phyloP scores from a whole-genome alignment of 192 early-diverging fungal species.

The Paraglomus brasilianum region DNA sequence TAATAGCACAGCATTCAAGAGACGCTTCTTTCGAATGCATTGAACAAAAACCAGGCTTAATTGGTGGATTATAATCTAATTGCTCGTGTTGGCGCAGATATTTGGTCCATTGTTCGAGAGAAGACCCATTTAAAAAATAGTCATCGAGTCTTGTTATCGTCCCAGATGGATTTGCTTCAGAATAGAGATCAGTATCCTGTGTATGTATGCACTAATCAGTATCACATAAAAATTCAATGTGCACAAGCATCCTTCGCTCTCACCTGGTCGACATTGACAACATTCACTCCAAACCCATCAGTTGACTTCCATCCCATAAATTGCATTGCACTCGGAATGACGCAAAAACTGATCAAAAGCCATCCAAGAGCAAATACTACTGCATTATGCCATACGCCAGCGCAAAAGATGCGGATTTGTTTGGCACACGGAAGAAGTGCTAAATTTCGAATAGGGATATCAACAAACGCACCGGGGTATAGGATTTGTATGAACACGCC shows the following conservation, averaged over 20 bases:
- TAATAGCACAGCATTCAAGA: constrained; percentile 59
- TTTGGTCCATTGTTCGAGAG: constrained; percentile 36
- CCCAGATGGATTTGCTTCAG: constrained; percentile 43
- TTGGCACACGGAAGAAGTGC: constrained; percentile 41
- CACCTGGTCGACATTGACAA: constrained; percentile 55
- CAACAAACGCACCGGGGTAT: constrained; percentile 80
- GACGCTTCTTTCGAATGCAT: constrained; percentile 30
- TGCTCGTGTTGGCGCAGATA: constrained; percentile 20
- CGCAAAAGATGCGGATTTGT: constrained; percentile 65
- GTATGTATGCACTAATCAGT: neutral
- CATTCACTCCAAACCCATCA: constrained; percentile 51
- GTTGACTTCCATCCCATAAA: constrained; percentile 53
- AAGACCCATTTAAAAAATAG: constrained; percentile 35
- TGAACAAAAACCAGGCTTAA: constrained; percentile 37
- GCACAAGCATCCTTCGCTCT: neutral
- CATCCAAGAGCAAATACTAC: constrained; percentile 48
- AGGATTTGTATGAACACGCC: constrained; percentile 68
- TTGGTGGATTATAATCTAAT: neutral
- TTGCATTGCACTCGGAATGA: constrained; percentile 41
- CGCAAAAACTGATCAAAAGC: constrained; percentile 44
- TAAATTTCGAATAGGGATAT: constrained; percentile 50
- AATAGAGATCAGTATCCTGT: constrained; percentile 49
- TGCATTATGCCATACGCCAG: constrained; percentile 75
- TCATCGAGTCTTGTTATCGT: constrained; percentile 50
- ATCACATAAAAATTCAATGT: neutral